Evolutionary conservation across 2,329 filamentous ascomycete genomes (phyloP).

Genomic region (Camptophora hylomeconis): DNA sequence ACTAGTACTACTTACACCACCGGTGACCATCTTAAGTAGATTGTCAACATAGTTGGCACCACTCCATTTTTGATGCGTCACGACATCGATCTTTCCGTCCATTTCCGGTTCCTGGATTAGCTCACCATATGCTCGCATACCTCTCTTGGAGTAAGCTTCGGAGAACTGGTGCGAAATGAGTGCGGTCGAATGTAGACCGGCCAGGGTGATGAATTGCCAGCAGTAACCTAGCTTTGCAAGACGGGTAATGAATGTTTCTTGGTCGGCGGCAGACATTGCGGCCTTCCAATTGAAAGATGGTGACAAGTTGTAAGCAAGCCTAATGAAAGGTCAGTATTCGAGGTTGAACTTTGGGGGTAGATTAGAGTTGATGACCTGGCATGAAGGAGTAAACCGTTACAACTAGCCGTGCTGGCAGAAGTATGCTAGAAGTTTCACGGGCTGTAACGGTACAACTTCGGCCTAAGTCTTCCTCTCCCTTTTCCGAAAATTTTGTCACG

Average conservation of each 20-base stretch:
- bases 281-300: conserved; percentile 99
- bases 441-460: no score
- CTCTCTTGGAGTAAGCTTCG: conserved; percentile 62
- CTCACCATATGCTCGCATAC: conserved; percentile 95
- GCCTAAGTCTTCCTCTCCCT: no score
- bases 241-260: conserved; percentile 93
- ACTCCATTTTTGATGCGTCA: conserved; percentile 98
- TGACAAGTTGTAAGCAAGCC: conserved; percentile 93
- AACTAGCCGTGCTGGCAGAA: no score
- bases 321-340: no score
- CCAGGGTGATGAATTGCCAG: conserved; percentile 99
- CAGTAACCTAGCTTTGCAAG: conserved; percentile 83
- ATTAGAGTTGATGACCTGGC: no score
- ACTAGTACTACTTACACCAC: conserved; percentile 78
- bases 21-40: conserved; percentile 91
- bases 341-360: no score
- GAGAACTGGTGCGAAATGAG: conserved; percentile 85
- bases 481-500: no score
- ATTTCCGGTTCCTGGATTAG: conserved; percentile 97
- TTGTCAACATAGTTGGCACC: conserved; percentile 93
- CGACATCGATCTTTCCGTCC: conserved; percentile 76
- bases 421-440: no score
- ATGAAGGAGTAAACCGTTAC: no score
- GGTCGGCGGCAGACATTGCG: conserved; percentile 79
- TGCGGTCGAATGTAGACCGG: conserved; percentile 88